Evolutionary conservation across 176 grass and related monocot species (phyloP), one percentile per base, ranked within the genome.

Genomic region (Puccinellia tenuiflora): DNA sequence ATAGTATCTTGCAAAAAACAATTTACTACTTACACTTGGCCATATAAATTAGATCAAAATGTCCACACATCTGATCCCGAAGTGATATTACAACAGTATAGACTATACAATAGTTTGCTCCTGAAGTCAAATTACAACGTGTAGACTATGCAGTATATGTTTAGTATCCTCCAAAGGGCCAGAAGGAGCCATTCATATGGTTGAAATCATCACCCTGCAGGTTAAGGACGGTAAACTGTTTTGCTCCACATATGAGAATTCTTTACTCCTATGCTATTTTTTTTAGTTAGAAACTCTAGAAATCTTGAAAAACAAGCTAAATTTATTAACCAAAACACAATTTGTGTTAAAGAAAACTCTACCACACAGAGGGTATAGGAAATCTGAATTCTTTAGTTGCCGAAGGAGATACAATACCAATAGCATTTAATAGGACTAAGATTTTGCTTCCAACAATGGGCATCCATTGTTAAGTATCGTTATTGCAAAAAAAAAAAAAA

Each of bases 141-240:
- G 69, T 29, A 67, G 22, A 33, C 38, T 63, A 65, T 38, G 35
- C 5, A 18, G 24, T 64, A 63, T 55, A 66, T 37, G 79, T 72
- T 45, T 30, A 81, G 50, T 82, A 82, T 12, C 67, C 50, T 56
- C 66, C 65, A 26, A 83, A 91, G 64, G 76, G 57, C 82, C 70
- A 84, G 31, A 68, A 86, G 59, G 75, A 78, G 20, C 75, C 73
- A 79, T 67, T 68, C 42, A 67, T 35, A 75, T 66, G 38, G 74
- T 74, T 66, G 51, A 56, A 78, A 75, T 52, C 83, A 53, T 79
- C 66, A 75, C 25, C 86, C 90, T 91, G 86, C 86, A 85, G 9
- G 40, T 63, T 84, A 71, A 29, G 40, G 22, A 82, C 12, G 33
- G 31, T 50, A 24, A 66, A 64, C 47, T 16, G 20, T 22, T 65